Conservation (phyloP, 2,329 filamentous ascomycete species). For the Pseudogymnoascus sp. region DNA sequence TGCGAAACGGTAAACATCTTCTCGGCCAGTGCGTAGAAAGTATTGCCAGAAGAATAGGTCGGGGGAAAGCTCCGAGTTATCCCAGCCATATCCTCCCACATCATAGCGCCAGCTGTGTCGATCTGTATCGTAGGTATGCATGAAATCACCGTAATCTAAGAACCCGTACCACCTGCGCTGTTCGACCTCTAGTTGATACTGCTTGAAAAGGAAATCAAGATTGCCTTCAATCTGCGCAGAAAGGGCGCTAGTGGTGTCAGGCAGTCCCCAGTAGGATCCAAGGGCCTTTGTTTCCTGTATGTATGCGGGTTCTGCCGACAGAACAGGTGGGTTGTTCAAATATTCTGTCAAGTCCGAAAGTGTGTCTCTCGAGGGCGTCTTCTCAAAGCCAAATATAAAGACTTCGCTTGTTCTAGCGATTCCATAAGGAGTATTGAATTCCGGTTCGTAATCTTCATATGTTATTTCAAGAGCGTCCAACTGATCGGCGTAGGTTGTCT, state of each 20-base stretch:
- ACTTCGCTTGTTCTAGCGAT: constrained; percentile 52
- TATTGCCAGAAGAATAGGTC: constrained; percentile 57
- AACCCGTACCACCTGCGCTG: constrained; percentile 57
- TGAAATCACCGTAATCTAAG: constrained; percentile 54
- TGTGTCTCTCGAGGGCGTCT: constrained; percentile 42
- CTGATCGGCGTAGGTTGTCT: constrained; percentile 49
- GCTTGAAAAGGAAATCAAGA: constrained; percentile 49
- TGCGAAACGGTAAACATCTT: constrained; percentile 51
- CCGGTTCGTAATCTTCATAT: constrained; percentile 54
- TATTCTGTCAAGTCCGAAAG: constrained; percentile 38
- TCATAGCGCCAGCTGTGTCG: constrained; percentile 57
- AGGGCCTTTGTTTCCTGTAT: constrained; percentile 46
- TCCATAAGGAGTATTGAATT: constrained; percentile 49
- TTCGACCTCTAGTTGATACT: constrained; percentile 48
- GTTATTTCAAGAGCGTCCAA: constrained; percentile 55
- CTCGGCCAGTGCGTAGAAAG: constrained; percentile 51
- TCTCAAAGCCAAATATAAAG: constrained; percentile 44
- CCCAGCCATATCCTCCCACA: constrained; percentile 57
- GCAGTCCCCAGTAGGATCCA: constrained; percentile 47
- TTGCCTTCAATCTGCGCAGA: constrained; percentile 41
- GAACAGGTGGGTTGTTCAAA: constrained; percentile 45
- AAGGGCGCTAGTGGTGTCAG: constrained; percentile 25
- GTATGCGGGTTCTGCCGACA: constrained; percentile 41
- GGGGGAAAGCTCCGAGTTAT: constrained; percentile 56
- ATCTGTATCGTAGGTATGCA: constrained; percentile 54